Evolutionary conservation across 768 basidiomycete genomes (phyloP).

Genomic region (Rhodotorula babjevae): DNA sequence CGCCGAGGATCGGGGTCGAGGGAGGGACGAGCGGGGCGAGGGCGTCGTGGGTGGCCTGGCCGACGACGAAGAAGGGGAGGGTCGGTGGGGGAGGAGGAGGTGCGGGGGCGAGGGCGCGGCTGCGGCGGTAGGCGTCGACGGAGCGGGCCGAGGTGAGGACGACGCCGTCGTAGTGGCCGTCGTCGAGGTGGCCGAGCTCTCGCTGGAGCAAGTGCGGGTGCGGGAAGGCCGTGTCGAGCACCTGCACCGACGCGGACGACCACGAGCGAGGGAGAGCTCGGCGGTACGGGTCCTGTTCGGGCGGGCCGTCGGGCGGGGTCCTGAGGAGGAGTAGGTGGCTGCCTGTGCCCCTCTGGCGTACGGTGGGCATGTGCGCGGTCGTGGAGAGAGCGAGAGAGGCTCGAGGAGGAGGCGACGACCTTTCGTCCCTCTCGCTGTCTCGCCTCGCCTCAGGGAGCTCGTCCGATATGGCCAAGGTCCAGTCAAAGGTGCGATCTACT

Average conservation of each 20-base stretch:
- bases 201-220: slow-evolving; percentile 55
- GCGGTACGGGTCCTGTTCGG: slow-evolving; percentile 11
- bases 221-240: slow-evolving; percentile 62
- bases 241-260: slow-evolving; percentile 55
- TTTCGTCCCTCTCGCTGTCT: not conserved
- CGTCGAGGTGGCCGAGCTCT: slow-evolving; percentile 46
- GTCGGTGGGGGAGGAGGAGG: not conserved
- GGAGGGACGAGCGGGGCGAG: slow-evolving; percentile 44
- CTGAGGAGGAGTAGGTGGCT: slow-evolving; percentile 51
- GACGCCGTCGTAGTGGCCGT: slow-evolving; percentile 55
- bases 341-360: not conserved
- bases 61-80: slow-evolving; percentile 74
- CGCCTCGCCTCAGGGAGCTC: too few species aligned
- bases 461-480: not conserved
- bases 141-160: slow-evolving; percentile 74
- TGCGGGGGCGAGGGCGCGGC: slow-evolving; percentile 36
- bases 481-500: slow-evolving; percentile 4
- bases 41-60: slow-evolving; percentile 58
- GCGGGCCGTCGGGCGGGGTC: slow-evolving; percentile 43
- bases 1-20: slow-evolving; percentile 50
- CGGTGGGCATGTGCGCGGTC: not conserved
- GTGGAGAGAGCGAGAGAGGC: not conserved
- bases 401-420: not conserved
- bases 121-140: slow-evolving; percentile 62
- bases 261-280: not conserved